Evolutionary conservation across 208 protist genomes (phyloP).

Genomic region (Phytomonas francai): DNA sequence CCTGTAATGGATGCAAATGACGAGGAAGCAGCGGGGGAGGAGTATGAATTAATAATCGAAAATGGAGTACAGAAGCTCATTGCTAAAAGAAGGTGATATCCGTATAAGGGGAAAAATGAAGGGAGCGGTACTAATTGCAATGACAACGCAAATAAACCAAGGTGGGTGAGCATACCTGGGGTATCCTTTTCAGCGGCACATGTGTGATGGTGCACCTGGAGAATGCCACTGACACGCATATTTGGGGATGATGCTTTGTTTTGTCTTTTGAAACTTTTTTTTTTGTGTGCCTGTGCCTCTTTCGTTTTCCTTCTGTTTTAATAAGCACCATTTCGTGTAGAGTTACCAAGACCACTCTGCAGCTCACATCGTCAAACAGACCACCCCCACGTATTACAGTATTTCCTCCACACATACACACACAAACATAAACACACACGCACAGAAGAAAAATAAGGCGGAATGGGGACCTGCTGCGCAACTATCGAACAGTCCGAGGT

Average conservation of each 20-base stretch:
- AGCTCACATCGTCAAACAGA: neutral
- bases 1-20: constrained; percentile 20
- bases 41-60: constrained; percentile 69
- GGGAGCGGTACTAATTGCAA: too few species aligned
- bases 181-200: too few species aligned
- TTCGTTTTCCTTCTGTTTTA: constrained; percentile 1
- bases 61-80: constrained; percentile 53
- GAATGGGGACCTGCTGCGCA: constrained; percentile 25
- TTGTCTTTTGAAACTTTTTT: constrained; percentile 5
- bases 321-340: neutral
- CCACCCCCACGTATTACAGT: neutral
- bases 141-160: too few species aligned
- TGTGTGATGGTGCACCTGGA: too few species aligned
- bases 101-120: too few species aligned
- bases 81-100: constrained; percentile 9
- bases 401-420: neutral
- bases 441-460: constrained; percentile 10
- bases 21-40: constrained; percentile 45
- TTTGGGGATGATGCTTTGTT: constrained; percentile 2
- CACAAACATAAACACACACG: neutral
- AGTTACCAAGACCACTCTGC: too few species aligned
- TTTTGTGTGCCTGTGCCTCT: constrained; percentile 9
- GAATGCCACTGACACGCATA: too few species aligned
- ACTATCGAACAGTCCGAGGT: constrained; percentile 50
- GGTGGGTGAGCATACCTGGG: neutral